These are phyloP conservation scores for Fusarium solani-melongenae DNA, from an alignment of 2,329 filamentous ascomycete genomes.

Conservation along the genomic window DNA sequence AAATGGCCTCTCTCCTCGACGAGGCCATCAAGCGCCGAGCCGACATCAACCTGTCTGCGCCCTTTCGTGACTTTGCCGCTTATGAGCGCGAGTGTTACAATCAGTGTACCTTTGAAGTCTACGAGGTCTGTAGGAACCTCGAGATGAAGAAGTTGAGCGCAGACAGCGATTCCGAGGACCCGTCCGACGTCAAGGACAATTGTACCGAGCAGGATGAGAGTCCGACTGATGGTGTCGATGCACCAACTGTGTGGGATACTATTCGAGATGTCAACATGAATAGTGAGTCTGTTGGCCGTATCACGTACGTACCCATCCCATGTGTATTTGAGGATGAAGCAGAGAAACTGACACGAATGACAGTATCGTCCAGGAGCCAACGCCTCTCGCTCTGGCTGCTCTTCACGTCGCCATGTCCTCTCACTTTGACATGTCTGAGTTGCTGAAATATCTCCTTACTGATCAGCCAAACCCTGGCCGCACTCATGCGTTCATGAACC, in stretches of 20 bases:
- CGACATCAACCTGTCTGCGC: slow-evolving; percentile 47
- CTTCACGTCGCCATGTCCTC: slow-evolving; percentile 67
- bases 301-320: slow-evolving; percentile 58
- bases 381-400: slow-evolving; percentile 68
- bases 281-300: slow-evolving; percentile 63
- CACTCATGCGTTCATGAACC: slow-evolving; percentile 60
- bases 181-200: slow-evolving; percentile 39
- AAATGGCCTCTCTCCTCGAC: slow-evolving; percentile 52
- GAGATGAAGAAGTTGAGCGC: slow-evolving; percentile 47
- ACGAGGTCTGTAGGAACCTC: slow-evolving; percentile 63
- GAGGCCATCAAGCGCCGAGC: slow-evolving; percentile 48
- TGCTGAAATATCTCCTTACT: slow-evolving; percentile 65
- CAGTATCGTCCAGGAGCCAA: slow-evolving; percentile 70
- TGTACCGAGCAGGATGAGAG: slow-evolving; percentile 41
- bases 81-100: slow-evolving; percentile 54
- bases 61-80: slow-evolving; percentile 50
- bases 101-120: slow-evolving; percentile 67
- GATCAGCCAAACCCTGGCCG: slow-evolving; percentile 57
- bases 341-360: background rate
- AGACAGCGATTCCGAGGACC: slow-evolving; percentile 42
- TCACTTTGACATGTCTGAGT: slow-evolving; percentile 71
- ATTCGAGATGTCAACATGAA: slow-evolving; percentile 52
- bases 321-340: background rate
- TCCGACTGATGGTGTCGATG: slow-evolving; percentile 50
- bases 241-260: slow-evolving; percentile 55